Conservation (phyloP, 202 grass and related monocot species). For the Bolboschoenoplectus hybrid region DNA sequence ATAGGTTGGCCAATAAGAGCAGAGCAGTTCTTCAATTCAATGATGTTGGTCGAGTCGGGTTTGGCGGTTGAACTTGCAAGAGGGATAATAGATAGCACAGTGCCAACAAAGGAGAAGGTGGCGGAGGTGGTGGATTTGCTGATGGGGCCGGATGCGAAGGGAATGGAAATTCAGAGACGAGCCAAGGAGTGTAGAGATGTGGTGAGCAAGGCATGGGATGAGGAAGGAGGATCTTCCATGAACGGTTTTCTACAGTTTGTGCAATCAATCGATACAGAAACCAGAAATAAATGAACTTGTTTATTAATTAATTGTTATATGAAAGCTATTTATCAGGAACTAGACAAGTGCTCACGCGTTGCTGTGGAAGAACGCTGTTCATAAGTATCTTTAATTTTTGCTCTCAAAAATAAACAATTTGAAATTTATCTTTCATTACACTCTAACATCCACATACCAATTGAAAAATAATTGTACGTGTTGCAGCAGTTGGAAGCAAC, state of each 20-base stretch:
- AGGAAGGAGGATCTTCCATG: slow-evolving; percentile 41
- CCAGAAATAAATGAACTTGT: background rate
- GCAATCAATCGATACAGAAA: background rate
- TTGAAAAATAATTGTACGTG: too few species aligned
- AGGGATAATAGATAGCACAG: slow-evolving; percentile 52
- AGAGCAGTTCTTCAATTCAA: slow-evolving; percentile 70
- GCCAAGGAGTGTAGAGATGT: slow-evolving; percentile 28
- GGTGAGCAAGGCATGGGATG: slow-evolving; percentile 45
- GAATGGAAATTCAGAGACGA: slow-evolving; percentile 43
- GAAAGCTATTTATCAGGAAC: background rate
- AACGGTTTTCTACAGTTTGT: slow-evolving; percentile 44
- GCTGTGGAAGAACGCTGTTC: too few species aligned
- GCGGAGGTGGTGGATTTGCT: slow-evolving; percentile 43
- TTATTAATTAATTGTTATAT: background rate
- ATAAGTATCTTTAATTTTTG: too few species aligned
- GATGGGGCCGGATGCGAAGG: slow-evolving; percentile 46
- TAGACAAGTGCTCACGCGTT: too few species aligned
- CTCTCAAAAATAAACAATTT: too few species aligned
- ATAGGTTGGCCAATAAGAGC: slow-evolving; percentile 56
- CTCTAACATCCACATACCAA: too few species aligned
- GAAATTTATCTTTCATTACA: too few species aligned
- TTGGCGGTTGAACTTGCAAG: slow-evolving; percentile 63
- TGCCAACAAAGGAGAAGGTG: slow-evolving; percentile 34
- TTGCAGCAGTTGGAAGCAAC: too few species aligned
- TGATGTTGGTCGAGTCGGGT: slow-evolving; percentile 52